phyloP scores from a whole-genome alignment of 139 green algal genomes.

The Parachlorella kessleri region DNA sequence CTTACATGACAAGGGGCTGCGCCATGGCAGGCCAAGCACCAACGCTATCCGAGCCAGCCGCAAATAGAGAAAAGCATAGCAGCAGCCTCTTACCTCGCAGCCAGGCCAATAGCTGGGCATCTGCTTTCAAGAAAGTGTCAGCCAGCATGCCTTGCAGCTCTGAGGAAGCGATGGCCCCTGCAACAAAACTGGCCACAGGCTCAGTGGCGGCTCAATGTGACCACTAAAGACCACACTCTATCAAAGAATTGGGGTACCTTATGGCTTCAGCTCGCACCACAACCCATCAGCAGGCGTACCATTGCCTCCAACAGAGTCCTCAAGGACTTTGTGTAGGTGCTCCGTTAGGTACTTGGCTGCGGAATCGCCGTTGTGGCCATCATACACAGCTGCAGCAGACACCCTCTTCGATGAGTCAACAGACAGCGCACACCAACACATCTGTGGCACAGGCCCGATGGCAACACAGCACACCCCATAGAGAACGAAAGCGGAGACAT shows the following conservation, averaged over 20 bases:
- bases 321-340: slow-evolving; percentile 55
- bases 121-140: neutral
- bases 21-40: neutral
- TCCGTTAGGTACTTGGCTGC: slow-evolving; percentile 67
- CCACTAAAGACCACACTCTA: too few species aligned
- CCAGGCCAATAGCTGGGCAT: neutral
- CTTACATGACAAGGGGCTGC: too few species aligned
- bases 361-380: slow-evolving; percentile 64
- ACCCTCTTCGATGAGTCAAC: too few species aligned
- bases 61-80: neutral
- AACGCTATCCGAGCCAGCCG: neutral
- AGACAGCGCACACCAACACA: too few species aligned
- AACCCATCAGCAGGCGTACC: neutral
- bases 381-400: slow-evolving; percentile 73
- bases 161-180: too few species aligned
- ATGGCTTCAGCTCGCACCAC: too few species aligned
- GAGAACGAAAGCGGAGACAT: neutral
- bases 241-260: too few species aligned
- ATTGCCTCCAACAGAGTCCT: neutral
- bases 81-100: neutral
- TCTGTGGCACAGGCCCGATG: neutral
- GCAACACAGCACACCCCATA: neutral
- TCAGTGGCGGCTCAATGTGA: too few species aligned
- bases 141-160: too few species aligned
- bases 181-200: too few species aligned